These are phyloP conservation scores for Solanum chiquidenum DNA, from an alignment of 257 asterid species.

Conservation along the genomic window DNA sequence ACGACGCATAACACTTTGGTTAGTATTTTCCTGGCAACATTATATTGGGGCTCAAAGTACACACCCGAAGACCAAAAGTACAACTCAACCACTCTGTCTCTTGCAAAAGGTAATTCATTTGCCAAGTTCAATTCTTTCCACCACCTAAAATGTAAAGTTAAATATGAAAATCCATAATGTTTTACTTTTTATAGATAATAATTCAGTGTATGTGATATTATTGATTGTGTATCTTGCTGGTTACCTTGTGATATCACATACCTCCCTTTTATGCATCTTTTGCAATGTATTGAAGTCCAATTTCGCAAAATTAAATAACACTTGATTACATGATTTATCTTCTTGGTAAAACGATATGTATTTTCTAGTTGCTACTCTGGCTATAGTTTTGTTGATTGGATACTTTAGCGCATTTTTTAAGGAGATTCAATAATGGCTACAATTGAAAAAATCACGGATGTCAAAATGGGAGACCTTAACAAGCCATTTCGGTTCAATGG, in stretches of 20 bases:
- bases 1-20: not conserved
- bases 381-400: slow-evolving; percentile 15
- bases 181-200: too few species aligned
- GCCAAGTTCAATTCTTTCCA: too few species aligned
- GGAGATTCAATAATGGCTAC: too few species aligned
- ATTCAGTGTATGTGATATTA: too few species aligned
- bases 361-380: slow-evolving; percentile 6
- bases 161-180: too few species aligned
- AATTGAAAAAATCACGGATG: too few species aligned
- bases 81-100: slow-evolving; percentile 20
- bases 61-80: slow-evolving; percentile 18
- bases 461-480: too few species aligned
- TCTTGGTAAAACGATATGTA: slow-evolving; percentile 1
- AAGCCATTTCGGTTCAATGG: too few species aligned
- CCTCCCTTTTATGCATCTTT: slow-evolving; percentile 9
- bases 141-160: too few species aligned
- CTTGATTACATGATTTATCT: not conserved
- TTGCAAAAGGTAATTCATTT: too few species aligned
- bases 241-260: slow-evolving; percentile 10
- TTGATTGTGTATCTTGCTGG: too few species aligned
- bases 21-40: not conserved
- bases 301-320: slow-evolving; percentile 10
- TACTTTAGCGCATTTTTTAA: not conserved
- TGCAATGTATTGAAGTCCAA: slow-evolving; percentile 19
- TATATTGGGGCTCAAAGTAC: slow-evolving; percentile 22